These are phyloP conservation scores for Arthrobotrys megalospora DNA, from an alignment of 2,329 filamentous ascomycete genomes.

Conservation along the genomic window DNA sequence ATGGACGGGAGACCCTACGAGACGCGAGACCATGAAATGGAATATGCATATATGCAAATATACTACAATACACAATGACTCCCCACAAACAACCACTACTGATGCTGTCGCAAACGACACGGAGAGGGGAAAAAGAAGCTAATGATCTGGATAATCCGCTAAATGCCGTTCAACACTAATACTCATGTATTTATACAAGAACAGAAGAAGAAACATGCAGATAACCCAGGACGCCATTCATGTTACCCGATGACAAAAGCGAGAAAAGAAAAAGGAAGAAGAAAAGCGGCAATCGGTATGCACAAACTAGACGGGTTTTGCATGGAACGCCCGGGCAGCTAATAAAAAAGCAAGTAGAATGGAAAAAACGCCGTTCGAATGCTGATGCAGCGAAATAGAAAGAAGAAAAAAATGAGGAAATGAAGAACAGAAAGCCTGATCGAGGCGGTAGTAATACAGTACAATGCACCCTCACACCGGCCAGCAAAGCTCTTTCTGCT, in stretches of 20 bases:
- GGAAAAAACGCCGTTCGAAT: slow-evolving; percentile 28
- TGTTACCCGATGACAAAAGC: slow-evolving; percentile 18
- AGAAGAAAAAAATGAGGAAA: slow-evolving; percentile 10
- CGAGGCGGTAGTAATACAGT: neutral
- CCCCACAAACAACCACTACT: too few species aligned
- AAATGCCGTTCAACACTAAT: slow-evolving; percentile 19
- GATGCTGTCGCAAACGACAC: too few species aligned
- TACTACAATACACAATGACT: too few species aligned
- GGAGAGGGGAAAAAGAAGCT: too few species aligned
- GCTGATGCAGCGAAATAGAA: slow-evolving; percentile 15
- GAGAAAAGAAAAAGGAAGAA: slow-evolving; percentile 3
- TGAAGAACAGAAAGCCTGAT: neutral
- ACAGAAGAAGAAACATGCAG: slow-evolving; percentile 20
- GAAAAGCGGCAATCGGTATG: neutral
- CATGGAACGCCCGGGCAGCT: neutral
- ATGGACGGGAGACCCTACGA: too few species aligned
- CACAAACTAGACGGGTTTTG: neutral
- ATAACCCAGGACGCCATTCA: slow-evolving; percentile 25
- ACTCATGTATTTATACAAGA: slow-evolving; percentile 23
- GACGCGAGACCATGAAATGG: too few species aligned
- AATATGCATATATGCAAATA: too few species aligned
- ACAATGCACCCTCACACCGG: neutral
- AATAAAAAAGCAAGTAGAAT: neutral
- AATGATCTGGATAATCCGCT: neutral
- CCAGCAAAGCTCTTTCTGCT: slow-evolving; percentile 16